Conservation (phyloP, 805 yeast genomes). For the Deakozyma indianensis region DNA sequence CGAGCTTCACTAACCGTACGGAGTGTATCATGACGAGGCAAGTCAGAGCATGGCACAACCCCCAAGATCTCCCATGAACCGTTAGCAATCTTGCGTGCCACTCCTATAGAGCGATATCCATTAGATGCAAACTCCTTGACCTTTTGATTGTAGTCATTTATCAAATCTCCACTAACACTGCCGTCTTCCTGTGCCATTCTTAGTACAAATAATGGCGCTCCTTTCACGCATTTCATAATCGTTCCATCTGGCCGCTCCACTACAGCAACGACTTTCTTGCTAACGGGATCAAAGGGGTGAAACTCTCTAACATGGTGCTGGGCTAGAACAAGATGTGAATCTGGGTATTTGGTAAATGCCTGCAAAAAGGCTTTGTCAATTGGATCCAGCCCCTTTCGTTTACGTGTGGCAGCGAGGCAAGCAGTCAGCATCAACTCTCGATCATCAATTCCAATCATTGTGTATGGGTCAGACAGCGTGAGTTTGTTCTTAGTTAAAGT, state of each 20-base stretch:
- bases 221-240: constrained; percentile 89
- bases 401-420: constrained; percentile 94
- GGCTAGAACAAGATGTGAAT: constrained; percentile 83
- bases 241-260: constrained; percentile 95
- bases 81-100: constrained; percentile 97
- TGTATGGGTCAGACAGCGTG: constrained; percentile 92
- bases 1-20: constrained; percentile 86
- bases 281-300: constrained; percentile 96
- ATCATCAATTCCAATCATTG: constrained; percentile 92
- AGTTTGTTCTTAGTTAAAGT: constrained; percentile 94
- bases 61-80: constrained; percentile 97
- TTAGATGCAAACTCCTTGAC: constrained; percentile 96
- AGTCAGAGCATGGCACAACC: constrained; percentile 98
- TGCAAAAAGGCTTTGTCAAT: constrained; percentile 94
- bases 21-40: constrained; percentile 98
- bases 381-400: constrained; percentile 97
- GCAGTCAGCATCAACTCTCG: constrained; percentile 96
- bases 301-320: constrained; percentile 90
- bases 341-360: constrained; percentile 75
- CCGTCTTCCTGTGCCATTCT: constrained; percentile 96
- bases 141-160: constrained; percentile 90
- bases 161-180: constrained; percentile 87
- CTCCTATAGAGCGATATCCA: constrained; percentile 98
- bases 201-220: constrained; percentile 94
- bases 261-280: constrained; percentile 89